Evolutionary conservation across 2,329 filamentous ascomycete species (phyloP), one percentile per base, ranked within the genome.

Genomic region (Aspergillus floridensis): DNA sequence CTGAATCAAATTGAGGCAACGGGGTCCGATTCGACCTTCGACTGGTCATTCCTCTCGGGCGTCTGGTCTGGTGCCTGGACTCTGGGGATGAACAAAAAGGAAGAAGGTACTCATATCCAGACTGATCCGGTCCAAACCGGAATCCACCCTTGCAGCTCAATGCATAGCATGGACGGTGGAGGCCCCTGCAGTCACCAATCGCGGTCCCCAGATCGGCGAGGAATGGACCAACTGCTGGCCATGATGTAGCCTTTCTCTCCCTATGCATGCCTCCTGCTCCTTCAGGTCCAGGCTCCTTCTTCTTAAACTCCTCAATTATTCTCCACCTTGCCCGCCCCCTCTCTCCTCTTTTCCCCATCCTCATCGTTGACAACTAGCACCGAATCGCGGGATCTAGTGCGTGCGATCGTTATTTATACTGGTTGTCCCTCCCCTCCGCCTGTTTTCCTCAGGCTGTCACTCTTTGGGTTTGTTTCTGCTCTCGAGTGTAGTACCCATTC

Each of bases 381-480:
- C 16, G 38, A 8, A 44, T 19, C 10, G 16, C 38, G 16, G 38
- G 38, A 44, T 44, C 16, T 44, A 44, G 38, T 44, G 38, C 38
- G 38, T 44, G 38, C 12, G 53, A 47, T 55, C 53, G 24, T 59
- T 38, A 29, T 55, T 53, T 62, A 58, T 59, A 57, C 53, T 41
- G 41, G 47, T 59, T 14, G 26, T 38, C 21, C 29, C 21, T 38
- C 11, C 35, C 29, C 21, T 55, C 53, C 60, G 57, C 57, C 60
- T 57, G 56, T 49, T 53, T 24, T n/a, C n/a, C 16, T 21, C 53
- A 52, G 57, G 57, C 59, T 61, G 59, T 58, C 59, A 41, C 51
- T 65, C 57, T 24, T 58, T 63, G 56, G 14, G 12, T 53, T 50
- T 55, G 49, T 52, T 52, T 59, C 31, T 50, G 46, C 48, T 10